A percentile compares a stretch with the other conserved stretches of the same genome.
phyloP scores from a whole-genome alignment of 2,329 filamentous ascomycete species.

The Verticillium nubilum region DNA sequence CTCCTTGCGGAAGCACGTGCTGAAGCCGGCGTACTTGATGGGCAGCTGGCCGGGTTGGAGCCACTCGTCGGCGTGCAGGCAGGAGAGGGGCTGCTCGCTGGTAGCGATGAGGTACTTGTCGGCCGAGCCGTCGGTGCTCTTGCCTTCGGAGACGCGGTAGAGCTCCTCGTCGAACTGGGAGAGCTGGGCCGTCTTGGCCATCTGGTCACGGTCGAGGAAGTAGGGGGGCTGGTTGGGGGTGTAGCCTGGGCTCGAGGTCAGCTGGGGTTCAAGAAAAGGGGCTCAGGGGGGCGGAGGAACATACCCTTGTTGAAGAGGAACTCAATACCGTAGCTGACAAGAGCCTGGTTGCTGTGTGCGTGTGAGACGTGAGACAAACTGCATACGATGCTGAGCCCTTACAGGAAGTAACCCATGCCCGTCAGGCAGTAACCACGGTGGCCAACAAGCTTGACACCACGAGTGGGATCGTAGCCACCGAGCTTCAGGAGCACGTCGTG shows the following conservation, averaged over 20 bases:
- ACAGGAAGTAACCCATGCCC: constrained; percentile 79
- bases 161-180: constrained; percentile 97
- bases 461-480: constrained; percentile 88
- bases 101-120: constrained; percentile 80
- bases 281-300: not conserved
- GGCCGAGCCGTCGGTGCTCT: constrained; percentile 66
- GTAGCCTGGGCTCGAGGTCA: constrained; percentile 43
- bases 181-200: constrained; percentile 97
- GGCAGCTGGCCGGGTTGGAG: constrained; percentile 77
- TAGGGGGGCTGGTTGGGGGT: constrained; percentile 41
- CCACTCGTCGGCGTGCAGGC: constrained; percentile 92
- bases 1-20: constrained; percentile 93
- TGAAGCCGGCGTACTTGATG: constrained; percentile 89
- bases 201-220: constrained; percentile 54
- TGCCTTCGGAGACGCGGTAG: constrained; percentile 79
- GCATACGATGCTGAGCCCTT: not conserved
- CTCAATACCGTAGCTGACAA: constrained; percentile 91
- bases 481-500: constrained; percentile 87
- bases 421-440: constrained; percentile 92
- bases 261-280: not conserved
- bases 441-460: constrained; percentile 89
- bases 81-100: constrained; percentile 83
- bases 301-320: constrained; percentile 69
- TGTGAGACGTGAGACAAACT: constrained; percentile 7
- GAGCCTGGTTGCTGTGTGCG: constrained; percentile 61